A percentile compares a stretch with the other conserved stretches of the same genome.
Conservation (phyloP, 1,139 yeast species). For the Pichia sp. region DNA sequence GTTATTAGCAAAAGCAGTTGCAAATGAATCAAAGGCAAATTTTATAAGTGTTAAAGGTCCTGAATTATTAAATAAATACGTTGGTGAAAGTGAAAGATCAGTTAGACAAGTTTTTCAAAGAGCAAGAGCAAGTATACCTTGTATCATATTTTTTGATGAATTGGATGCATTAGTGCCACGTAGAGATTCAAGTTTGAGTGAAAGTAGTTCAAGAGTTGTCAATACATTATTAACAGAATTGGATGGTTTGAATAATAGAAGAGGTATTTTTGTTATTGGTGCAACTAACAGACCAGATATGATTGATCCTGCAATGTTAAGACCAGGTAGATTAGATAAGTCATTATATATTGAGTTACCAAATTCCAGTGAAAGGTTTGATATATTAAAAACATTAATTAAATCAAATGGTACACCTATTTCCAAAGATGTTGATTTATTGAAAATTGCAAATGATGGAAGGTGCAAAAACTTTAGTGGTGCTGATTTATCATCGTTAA, state of each 20-base stretch:
- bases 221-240: conserved; percentile 89
- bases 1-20: conserved; percentile 90
- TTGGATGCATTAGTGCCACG: conserved; percentile 93
- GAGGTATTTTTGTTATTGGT: conserved; percentile 90
- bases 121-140: conserved; percentile 92
- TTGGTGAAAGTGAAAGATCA: conserved; percentile 94
- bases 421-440: conserved; percentile 54
- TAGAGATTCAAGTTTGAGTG: conserved; percentile 81
- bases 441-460: conserved; percentile 59
- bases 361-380: conserved; percentile 64
- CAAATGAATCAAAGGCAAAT: conserved; percentile 93
- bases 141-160: conserved; percentile 94
- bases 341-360: conserved; percentile 90
- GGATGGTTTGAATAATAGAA: conserved; percentile 89
- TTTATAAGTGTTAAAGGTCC: conserved; percentile 95
- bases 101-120: conserved; percentile 91
- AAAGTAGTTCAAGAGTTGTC: conserved; percentile 89
- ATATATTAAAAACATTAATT: conserved; percentile 74
- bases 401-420: conserved; percentile 71
- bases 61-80: conserved; percentile 86
- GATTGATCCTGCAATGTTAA: conserved; percentile 96
- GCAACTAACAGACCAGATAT: conserved; percentile 98
- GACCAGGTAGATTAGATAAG: conserved; percentile 95
- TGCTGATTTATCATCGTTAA: conserved; percentile 89
- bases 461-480: conserved; percentile 89